Percentiles rank a stretch among this genome's conserved stretches.
Conservation (phyloP, 192 early-diverging fungal genomes). For the Chytriomyces hyalinus region DNA sequence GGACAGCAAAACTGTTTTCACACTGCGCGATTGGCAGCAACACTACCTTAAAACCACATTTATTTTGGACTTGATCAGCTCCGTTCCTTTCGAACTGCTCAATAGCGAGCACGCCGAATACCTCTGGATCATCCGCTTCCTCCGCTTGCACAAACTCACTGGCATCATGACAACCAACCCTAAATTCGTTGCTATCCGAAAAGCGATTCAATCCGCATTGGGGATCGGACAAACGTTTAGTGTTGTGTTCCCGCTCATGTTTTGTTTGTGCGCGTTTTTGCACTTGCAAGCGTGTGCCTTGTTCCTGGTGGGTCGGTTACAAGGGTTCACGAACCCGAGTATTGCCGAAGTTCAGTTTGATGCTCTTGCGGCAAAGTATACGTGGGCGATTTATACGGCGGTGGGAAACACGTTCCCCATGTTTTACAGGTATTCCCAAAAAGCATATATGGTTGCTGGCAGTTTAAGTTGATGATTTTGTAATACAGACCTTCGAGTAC, state of each 20-base stretch:
- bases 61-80: constrained; percentile 1
- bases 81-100: constrained; percentile 4
- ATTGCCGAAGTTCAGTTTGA: constrained; percentile 30
- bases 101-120: background rate
- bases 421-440: constrained; percentile 18
- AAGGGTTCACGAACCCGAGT: constrained; percentile 4
- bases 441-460: too few relatives aligned
- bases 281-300: constrained; percentile 30
- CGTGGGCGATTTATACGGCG: constrained; percentile 38
- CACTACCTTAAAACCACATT: background rate
- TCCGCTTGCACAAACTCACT: background rate
- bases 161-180: background rate
- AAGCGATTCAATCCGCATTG: background rate
- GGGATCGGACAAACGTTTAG: constrained; percentile 15
- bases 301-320: constrained; percentile 17
- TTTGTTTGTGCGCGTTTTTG: background rate
- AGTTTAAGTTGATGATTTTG: too few relatives aligned
- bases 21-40: background rate
- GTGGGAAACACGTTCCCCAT: constrained; percentile 46
- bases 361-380: constrained; percentile 43
- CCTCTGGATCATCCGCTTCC: background rate
- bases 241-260: background rate
- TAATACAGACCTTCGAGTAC: too few relatives aligned
- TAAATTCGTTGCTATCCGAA: background rate
- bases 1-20: too few relatives aligned